phyloP scores from a whole-genome alignment of 768 basidiomycete genomes.

The Kwoniella bestiolae region DNA sequence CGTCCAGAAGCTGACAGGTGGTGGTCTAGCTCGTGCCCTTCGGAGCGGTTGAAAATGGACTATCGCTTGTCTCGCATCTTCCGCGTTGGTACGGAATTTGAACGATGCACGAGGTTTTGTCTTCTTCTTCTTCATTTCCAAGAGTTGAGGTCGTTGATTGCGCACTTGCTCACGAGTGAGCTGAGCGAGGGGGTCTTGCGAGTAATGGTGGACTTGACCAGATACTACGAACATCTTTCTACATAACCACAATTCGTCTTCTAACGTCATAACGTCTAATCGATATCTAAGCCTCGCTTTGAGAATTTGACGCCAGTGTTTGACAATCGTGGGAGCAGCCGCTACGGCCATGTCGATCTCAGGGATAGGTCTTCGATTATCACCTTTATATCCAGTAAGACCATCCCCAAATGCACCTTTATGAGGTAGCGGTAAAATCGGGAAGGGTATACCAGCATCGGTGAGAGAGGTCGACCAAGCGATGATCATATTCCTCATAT shows the following conservation, averaged over 20 bases:
- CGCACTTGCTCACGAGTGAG: not conserved
- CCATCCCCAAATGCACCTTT: conserved; percentile 35
- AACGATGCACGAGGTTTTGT: conserved; percentile 5
- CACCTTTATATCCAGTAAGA: conserved; percentile 24
- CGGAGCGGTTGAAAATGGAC: conserved; percentile 7
- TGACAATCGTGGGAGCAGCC: conserved; percentile 22
- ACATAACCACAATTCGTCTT: conserved; percentile 25
- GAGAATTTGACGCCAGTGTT: conserved; percentile 31
- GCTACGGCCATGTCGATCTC: conserved; percentile 30
- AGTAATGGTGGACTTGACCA: conserved; percentile 10
- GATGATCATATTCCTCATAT: conserved; percentile 30
- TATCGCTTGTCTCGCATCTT: conserved; percentile 8
- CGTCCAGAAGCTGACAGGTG: not conserved
- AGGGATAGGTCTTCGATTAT: conserved; percentile 36
- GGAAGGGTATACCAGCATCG: conserved; percentile 33
- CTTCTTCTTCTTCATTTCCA: not conserved
- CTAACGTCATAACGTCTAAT: conserved; percentile 17
- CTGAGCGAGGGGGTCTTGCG: conserved; percentile 3
- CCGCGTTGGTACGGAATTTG: conserved; percentile 3
- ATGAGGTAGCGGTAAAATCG: conserved; percentile 18
- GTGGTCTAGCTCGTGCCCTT: not conserved
- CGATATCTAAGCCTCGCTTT: conserved; percentile 18
- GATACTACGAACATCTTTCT: conserved; percentile 25
- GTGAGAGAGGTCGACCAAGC: conserved; percentile 41
- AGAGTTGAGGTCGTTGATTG: not conserved